A percentile compares a stretch with the other conserved stretches of the same genome.
Evolutionary conservation across 2,329 filamentous ascomycete genomes (phyloP).

Genomic region (Trichoderma hamatum): DNA sequence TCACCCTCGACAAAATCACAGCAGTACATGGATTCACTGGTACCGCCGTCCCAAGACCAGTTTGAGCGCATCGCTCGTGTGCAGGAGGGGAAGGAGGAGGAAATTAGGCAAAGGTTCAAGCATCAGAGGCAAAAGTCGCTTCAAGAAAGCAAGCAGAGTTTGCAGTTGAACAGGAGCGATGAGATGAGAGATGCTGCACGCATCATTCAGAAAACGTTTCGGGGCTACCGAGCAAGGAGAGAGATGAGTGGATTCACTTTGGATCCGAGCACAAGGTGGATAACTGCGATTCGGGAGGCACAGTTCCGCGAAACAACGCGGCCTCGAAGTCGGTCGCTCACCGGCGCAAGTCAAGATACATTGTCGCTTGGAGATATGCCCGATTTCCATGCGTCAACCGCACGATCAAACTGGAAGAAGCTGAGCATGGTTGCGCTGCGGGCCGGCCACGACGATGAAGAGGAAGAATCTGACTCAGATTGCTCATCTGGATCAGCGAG

Average conservation of each 20-base stretch:
- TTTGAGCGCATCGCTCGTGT: constrained; percentile 53
- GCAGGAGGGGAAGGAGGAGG: constrained; percentile 52
- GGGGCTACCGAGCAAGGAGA: constrained; percentile 73
- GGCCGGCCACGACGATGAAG: constrained; percentile 68
- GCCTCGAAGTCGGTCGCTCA: constrained; percentile 43
- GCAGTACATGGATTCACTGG: constrained; percentile 55
- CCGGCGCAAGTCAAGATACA: constrained; percentile 20
- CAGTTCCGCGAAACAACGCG: constrained; percentile 56
- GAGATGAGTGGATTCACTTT: constrained; percentile 71
- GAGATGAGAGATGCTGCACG: constrained; percentile 52
- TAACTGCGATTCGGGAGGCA: constrained; percentile 64
- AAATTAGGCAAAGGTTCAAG: constrained; percentile 47
- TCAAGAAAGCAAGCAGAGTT: constrained; percentile 36
- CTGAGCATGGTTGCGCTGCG: constrained; percentile 69
- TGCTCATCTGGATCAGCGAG: constrained; percentile 36
- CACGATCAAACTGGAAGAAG: constrained; percentile 75
- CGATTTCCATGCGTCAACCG: constrained; percentile 40
- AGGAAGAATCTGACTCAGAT: constrained; percentile 49
- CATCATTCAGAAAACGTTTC: constrained; percentile 71
- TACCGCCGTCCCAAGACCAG: constrained; percentile 50
- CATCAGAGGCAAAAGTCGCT: constrained; percentile 43
- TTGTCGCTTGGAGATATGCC: constrained; percentile 29
- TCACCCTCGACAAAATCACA: constrained; percentile 36
- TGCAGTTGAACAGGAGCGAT: constrained; percentile 26
- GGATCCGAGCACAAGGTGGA: constrained; percentile 71